phyloP scores from a whole-genome alignment of 768 basidiomycete species.

The Porpolomopsis calyptriformis region DNA sequence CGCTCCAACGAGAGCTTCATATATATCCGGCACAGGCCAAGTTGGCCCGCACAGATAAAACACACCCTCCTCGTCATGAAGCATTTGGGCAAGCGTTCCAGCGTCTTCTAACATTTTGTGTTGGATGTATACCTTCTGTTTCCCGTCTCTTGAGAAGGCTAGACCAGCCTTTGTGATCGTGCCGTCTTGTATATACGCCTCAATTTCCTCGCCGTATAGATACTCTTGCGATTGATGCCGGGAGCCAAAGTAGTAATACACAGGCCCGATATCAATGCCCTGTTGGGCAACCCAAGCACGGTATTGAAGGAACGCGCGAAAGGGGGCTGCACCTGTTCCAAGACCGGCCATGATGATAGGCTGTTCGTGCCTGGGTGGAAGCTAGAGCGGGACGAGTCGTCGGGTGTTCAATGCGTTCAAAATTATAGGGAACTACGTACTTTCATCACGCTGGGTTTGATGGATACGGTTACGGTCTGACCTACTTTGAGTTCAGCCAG shows the following conservation, averaged over 20 bases:
- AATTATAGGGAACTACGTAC: constrained; percentile 30
- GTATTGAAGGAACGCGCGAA: constrained; percentile 98
- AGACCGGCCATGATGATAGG: constrained; percentile 98
- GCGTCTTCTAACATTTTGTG: constrained; percentile 96
- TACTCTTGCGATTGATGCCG: constrained; percentile 93
- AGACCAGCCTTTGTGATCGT: constrained; percentile 85
- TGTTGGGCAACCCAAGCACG: constrained; percentile 73
- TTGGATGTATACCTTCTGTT: constrained; percentile 95
- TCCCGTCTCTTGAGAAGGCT: constrained; percentile 92
- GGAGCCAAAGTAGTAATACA: constrained; percentile 98
- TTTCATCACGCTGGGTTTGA: constrained; percentile 99
- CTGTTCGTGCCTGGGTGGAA: constrained; percentile 74
- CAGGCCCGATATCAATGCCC: constrained; percentile 76
- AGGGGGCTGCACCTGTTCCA: constrained; percentile 96
- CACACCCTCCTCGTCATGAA: constrained; percentile 63
- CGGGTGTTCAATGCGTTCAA: background rate
- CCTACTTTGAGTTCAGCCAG: constrained; percentile 75
- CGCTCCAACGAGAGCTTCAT: constrained; percentile 80
- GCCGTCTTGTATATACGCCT: constrained; percentile 80
- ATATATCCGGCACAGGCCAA: constrained; percentile 99
- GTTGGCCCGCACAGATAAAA: constrained; percentile 98
- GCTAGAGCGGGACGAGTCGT: constrained; percentile 27
- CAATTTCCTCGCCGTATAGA: constrained; percentile 93
- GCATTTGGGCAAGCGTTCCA: constrained; percentile 58
- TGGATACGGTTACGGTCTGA: constrained; percentile 91